A percentile compares a stretch with the other conserved stretches of the same genome.
These are phyloP conservation scores for Fusarium compactum DNA, from an alignment of 2,329 filamentous ascomycete genomes.

Conservation along the genomic window DNA sequence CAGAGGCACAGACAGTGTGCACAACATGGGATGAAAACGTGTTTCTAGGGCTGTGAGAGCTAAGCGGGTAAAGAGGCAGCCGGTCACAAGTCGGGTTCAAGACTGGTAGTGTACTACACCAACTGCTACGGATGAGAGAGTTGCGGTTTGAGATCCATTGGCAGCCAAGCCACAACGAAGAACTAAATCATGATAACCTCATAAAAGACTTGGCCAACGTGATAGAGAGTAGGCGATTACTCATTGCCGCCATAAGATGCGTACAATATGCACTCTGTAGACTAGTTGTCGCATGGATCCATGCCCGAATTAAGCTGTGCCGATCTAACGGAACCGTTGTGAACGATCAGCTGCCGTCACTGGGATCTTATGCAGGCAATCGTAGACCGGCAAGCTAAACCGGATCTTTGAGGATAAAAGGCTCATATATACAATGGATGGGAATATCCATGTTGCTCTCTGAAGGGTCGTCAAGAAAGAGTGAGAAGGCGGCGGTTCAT, in stretches of 20 bases:
- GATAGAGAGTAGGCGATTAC: not conserved
- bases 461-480: not conserved
- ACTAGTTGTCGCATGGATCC: not conserved
- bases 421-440: not conserved
- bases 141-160: constrained; percentile 17
- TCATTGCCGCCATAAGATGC: too few species aligned
- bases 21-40: constrained; percentile 43
- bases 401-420: constrained; percentile 5
- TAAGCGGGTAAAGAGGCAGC: constrained; percentile 36
- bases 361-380: constrained; percentile 38
- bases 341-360: constrained; percentile 25
- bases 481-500: not conserved
- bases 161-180: not conserved
- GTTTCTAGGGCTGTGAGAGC: constrained; percentile 17
- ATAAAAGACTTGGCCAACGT: not conserved
- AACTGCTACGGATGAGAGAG: constrained; percentile 6
- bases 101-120: constrained; percentile 1
- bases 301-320: constrained; percentile 27
- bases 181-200: not conserved
- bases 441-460: constrained; percentile 1
- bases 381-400: constrained; percentile 5
- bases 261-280: not conserved
- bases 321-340: constrained; percentile 30
- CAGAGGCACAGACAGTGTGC: constrained; percentile 18
- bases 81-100: constrained; percentile 26